Conservation (phyloP, 148 eudicot species). For the Salicornia ramosissima region DNA sequence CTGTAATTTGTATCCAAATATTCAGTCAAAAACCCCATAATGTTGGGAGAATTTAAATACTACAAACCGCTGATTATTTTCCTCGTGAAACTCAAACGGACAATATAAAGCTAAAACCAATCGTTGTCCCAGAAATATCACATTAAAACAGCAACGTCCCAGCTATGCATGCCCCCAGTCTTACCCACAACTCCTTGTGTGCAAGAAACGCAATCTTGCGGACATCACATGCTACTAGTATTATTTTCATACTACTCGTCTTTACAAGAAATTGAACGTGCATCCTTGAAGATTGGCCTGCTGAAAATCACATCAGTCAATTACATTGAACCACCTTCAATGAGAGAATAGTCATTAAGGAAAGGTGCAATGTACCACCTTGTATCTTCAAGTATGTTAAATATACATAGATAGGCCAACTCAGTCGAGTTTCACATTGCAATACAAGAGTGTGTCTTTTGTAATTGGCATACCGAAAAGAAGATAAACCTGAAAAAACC, state of each 20-base stretch:
- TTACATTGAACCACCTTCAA: not conserved
- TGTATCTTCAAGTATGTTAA: slow-evolving; percentile 19
- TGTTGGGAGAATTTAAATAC: not conserved
- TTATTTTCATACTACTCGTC: not conserved
- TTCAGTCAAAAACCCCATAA: not conserved
- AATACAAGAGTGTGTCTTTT: slow-evolving; percentile 85
- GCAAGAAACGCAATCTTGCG: not conserved
- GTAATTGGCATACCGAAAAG: slow-evolving; percentile 83
- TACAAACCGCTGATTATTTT: not conserved
- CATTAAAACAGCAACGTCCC: slow-evolving; percentile 7
- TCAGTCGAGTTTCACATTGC: slow-evolving; percentile 90
- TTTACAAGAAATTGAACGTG: slow-evolving; percentile 11
- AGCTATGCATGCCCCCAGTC: not conserved
- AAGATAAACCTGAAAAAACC: slow-evolving; percentile 49
- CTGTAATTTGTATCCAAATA: not conserved
- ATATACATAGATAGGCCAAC: slow-evolving; percentile 12
- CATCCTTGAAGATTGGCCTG: slow-evolving; percentile 3
- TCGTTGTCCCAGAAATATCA: slow-evolving; percentile 2
- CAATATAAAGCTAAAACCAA: not conserved
- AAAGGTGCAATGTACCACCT: slow-evolving; percentile 5
- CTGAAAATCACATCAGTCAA: slow-evolving; percentile 8
- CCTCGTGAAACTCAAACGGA: not conserved
- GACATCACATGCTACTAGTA: not conserved
- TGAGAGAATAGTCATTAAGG: not conserved
- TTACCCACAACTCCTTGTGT: not conserved